Evolutionary conservation across 1,284 basidiomycete species (phyloP), one percentile per base, ranked within the genome.

Genomic region (Puccinia hordei): DNA sequence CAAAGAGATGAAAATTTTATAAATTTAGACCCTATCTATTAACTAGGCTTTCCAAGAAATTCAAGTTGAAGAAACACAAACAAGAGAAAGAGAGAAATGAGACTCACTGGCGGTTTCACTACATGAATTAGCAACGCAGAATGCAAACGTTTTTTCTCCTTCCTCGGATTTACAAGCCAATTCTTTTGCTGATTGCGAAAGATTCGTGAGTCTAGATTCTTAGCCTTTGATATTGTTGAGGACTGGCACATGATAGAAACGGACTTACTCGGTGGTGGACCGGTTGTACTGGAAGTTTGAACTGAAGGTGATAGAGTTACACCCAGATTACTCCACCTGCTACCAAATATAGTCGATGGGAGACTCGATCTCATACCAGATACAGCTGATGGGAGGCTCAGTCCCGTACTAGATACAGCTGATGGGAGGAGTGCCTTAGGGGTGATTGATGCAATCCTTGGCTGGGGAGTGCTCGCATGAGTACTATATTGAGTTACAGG

Each of bases 121-220:
- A 30, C 71, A 73, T 27, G 71, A 55, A 12, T 55, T 22, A 55
- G 71, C 71, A 3, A 73, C 71, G 33, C 71, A 73, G 22, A 73
- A 73, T 10, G 71, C 33, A 27, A 73, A 73, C 2, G 53, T 57
- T 73, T 55, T 73, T 24, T 73, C 71, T 13, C 24, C 33, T 22
- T 17, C 5, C 30, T 55, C 30, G 35, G 53, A 57, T 73, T 73
- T 73, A 17, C 71, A 73, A 6, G 71, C 71, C 51, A 73, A 51
- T 73, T 73, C 71, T 35, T 51, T 73, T 53, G 51, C 71, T 73
- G 66, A 15, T 35, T 30, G 17, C 27, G 61, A 69, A 17, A 13
- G 13, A 30, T 49, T 24, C 17, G 22, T 44, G 38, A 44, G 63
- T 17, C 63, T 66, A 35, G 2, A 4, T 2, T 2, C 35, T 44